Conservation (phyloP, 805 yeast genomes). For the Cyberlindnera subsufficiens region DNA sequence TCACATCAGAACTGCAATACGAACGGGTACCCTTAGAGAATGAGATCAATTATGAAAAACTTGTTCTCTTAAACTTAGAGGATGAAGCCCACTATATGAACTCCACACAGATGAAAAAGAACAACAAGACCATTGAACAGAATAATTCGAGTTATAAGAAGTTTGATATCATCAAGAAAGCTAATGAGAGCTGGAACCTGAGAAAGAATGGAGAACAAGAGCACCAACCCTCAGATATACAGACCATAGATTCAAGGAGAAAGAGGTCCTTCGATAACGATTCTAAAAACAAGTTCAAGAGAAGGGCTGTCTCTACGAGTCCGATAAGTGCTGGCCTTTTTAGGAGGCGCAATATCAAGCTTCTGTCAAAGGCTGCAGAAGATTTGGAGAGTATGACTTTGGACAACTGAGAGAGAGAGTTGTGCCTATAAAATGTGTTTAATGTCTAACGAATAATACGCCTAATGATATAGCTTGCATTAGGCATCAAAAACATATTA, state of each 20-base stretch:
- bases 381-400: conserved; percentile 23
- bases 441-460: not conserved
- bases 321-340: conserved; percentile 17
- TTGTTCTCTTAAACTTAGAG: conserved; percentile 18
- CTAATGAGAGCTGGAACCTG: conserved; percentile 24
- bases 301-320: conserved; percentile 25
- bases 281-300: conserved; percentile 8
- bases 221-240: conserved; percentile 2
- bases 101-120: conserved; percentile 1
- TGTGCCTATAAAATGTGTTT: not conserved
- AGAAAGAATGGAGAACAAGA: conserved; percentile 10
- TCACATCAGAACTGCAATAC: conserved; percentile 19
- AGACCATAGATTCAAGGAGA: conserved; percentile 3
- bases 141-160: conserved; percentile 10
- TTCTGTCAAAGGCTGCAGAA: conserved; percentile 18
- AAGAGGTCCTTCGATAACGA: conserved; percentile 20
- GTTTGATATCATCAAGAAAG: conserved; percentile 22
- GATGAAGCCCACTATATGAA: conserved; percentile 16
- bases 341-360: conserved; percentile 15
- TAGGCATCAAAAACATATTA: not conserved
- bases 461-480: not conserved
- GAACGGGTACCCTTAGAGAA: conserved; percentile 21
- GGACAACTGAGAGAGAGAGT: conserved; percentile 26
- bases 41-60: conserved; percentile 24
- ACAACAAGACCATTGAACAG: conserved; percentile 2